A percentile compares a stretch with the other conserved stretches of the same genome.
phyloP scores from a whole-genome alignment of 2,329 filamentous ascomycete species.

The Ophiobolus disseminans region DNA sequence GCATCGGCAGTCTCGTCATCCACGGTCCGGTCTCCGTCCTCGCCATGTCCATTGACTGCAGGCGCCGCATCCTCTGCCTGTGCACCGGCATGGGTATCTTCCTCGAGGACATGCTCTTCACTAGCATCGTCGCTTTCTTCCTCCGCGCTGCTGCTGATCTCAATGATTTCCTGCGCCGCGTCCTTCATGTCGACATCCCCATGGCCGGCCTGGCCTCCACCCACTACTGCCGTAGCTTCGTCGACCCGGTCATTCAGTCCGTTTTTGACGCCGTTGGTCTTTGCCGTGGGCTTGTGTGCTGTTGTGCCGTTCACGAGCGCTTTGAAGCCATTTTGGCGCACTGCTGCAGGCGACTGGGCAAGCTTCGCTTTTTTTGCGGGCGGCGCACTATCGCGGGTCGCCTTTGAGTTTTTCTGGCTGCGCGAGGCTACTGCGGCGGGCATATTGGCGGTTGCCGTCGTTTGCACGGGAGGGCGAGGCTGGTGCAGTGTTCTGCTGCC shows the following conservation, averaged over 20 bases:
- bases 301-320: conserved; percentile 37
- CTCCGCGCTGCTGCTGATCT: conserved; percentile 57
- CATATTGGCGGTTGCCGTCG: conserved; percentile 29
- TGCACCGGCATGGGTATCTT: conserved; percentile 25
- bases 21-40: conserved; percentile 45
- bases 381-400: conserved; percentile 37
- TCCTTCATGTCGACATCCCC: conserved; percentile 51
- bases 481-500: conserved; percentile 27
- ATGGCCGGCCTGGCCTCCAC: conserved; percentile 55
- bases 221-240: conserved; percentile 64
- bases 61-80: conserved; percentile 37
- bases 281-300: conserved; percentile 53
- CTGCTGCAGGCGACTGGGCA: conserved; percentile 32
- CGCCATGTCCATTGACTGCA: conserved; percentile 27
- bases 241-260: conserved; percentile 61
- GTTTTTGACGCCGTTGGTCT: conserved; percentile 61
- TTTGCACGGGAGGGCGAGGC: conserved; percentile 5
- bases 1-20: conserved; percentile 48
- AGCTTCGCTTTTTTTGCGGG: conserved; percentile 49
- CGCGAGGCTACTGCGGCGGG: conserved; percentile 43
- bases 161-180: conserved; percentile 49
- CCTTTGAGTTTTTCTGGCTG: conserved; percentile 24
- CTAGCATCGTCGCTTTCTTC: conserved; percentile 48
- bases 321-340: conserved; percentile 40
- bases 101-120: conserved; percentile 35